phyloP scores from a whole-genome alignment of 495 filamentous ascomycete species.

The Penicillium argentinense region DNA sequence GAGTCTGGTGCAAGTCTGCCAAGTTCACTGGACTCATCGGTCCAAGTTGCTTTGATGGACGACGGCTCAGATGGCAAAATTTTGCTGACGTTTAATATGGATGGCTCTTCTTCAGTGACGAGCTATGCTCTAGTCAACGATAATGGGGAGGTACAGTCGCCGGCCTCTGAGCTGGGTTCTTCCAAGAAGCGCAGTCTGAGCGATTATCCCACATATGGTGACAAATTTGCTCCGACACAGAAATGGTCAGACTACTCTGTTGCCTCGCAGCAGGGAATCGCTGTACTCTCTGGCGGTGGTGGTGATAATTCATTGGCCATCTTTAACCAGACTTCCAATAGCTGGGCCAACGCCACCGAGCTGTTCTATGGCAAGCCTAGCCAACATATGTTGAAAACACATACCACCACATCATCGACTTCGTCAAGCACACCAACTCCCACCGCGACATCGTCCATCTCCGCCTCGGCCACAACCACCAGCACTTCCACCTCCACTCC shows the following conservation, averaged over 20 bases:
- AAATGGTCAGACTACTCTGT: slow-evolving; percentile 63
- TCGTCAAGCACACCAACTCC: slow-evolving; percentile 36
- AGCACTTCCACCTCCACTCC: slow-evolving; percentile 35
- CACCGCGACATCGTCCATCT: slow-evolving; percentile 35
- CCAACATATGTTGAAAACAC: slow-evolving; percentile 37
- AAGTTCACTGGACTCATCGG: slow-evolving; percentile 52
- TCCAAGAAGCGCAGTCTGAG: slow-evolving; percentile 44
- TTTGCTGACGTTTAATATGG: slow-evolving; percentile 80
- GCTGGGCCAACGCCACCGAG: slow-evolving; percentile 75
- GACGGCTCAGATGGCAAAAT: slow-evolving; percentile 79
- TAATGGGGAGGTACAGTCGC: slow-evolving; percentile 35
- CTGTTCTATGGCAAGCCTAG: slow-evolving; percentile 55
- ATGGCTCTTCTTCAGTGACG: slow-evolving; percentile 65
- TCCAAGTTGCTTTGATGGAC: slow-evolving; percentile 63
- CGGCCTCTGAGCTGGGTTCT: slow-evolving; percentile 35
- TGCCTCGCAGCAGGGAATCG: slow-evolving; percentile 57
- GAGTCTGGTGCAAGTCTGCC: slow-evolving; percentile 60
- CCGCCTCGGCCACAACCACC: slow-evolving; percentile 30
- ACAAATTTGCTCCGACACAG: slow-evolving; percentile 62
- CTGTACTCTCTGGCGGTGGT: slow-evolving; percentile 77
- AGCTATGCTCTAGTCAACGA: slow-evolving; percentile 59
- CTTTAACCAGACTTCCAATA: slow-evolving; percentile 76
- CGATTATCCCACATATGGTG: slow-evolving; percentile 81
- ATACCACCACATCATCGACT: slow-evolving; percentile 35
- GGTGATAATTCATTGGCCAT: slow-evolving; percentile 61